These are phyloP conservation scores for Cladophialophora yegresii DNA, from an alignment of 2,329 filamentous ascomycete genomes.

Conservation along the genomic window DNA sequence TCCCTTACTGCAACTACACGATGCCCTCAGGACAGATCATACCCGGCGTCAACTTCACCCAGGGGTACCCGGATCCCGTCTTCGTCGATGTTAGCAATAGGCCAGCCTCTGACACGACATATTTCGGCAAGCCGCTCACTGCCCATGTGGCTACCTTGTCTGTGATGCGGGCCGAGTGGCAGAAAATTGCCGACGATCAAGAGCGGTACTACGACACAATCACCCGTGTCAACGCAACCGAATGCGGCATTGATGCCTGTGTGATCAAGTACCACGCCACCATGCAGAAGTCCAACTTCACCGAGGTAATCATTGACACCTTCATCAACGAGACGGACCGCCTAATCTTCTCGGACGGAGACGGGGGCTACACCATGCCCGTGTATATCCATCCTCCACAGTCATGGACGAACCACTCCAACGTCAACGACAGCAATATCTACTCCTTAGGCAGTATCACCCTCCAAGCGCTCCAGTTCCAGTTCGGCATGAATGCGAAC, in stretches of 20 bases:
- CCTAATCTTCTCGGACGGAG: not conserved
- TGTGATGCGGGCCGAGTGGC: slow-evolving; percentile 8
- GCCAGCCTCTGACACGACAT: not conserved
- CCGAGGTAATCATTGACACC: not conserved
- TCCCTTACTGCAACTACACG: slow-evolving; percentile 17
- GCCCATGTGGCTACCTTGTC: slow-evolving; percentile 4
- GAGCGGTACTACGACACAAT: not conserved
- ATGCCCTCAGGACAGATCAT: slow-evolving; percentile 9
- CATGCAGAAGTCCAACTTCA: slow-evolving; percentile 4
- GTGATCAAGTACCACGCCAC: slow-evolving; percentile 5
- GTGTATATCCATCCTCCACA: not conserved
- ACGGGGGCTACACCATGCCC: not conserved
- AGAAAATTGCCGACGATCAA: not conserved
- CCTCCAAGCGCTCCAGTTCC: not conserved
- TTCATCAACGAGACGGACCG: slow-evolving; percentile 9
- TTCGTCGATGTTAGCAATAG: not conserved
- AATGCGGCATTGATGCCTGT: slow-evolving; percentile 1
- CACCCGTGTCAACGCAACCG: slow-evolving; percentile 7
- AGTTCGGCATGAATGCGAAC: not conserved
- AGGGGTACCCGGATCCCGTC: not conserved
- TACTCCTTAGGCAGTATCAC: slow-evolving; percentile 5
- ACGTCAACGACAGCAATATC: slow-evolving; percentile 5
- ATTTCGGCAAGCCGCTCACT: slow-evolving; percentile 4
- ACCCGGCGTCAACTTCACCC: not conserved
- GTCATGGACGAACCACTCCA: slow-evolving; percentile 4